Evolutionary conservation across 148 eudicot species (phyloP), one percentile per base, ranked within the genome.

Genomic region (Oxyria digyna): DNA sequence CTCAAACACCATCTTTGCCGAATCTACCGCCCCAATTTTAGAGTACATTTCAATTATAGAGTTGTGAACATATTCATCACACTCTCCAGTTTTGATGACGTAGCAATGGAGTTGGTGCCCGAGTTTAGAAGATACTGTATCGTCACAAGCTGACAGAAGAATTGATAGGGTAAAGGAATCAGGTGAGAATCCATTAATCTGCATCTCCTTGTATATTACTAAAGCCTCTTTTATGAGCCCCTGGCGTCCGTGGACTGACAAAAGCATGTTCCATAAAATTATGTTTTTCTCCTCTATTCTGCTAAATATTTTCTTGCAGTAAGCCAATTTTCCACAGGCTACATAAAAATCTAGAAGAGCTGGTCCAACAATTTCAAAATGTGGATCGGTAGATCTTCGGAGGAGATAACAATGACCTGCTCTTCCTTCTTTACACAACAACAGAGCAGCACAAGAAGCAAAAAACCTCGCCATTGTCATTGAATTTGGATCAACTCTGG

Each of bases 11-110:
- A 59, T 50, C 38, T 69, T 41, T 50, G 87, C 79, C 46, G 79
- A 79, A 42, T 79, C 80, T 41, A 78, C 74, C 65, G 62, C 43
- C 0, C 85, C 85, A 29, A 83, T 78, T 74, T 86, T 81, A 41
- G 81, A 78, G 72, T 86, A 83, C 85, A 83, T 83, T 68, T 81
- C 87, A 62, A 86, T 78, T 29, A 86, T 69, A 11, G 90, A 82
- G 73, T 81, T 86, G 55, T 72, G 74, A 29, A 81, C 82, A 73
- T 76, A 86, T 67, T 86, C 90, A 64, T 76, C 81, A 12, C 70
- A 69, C 63, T 70, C 35, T 10, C 77, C 73, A 5, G 78, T 67
- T 76, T 74, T 83, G 50, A 78, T 52, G 55, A 73, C 69, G 69
- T 71, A 71, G 67, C 81, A 52, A 71, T 86, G 90, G 17, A 86